Evolutionary conservation across 176 grass and related monocot genomes (phyloP), one percentile per base, ranked within the genome.

Genomic region (Avena sativa): DNA sequence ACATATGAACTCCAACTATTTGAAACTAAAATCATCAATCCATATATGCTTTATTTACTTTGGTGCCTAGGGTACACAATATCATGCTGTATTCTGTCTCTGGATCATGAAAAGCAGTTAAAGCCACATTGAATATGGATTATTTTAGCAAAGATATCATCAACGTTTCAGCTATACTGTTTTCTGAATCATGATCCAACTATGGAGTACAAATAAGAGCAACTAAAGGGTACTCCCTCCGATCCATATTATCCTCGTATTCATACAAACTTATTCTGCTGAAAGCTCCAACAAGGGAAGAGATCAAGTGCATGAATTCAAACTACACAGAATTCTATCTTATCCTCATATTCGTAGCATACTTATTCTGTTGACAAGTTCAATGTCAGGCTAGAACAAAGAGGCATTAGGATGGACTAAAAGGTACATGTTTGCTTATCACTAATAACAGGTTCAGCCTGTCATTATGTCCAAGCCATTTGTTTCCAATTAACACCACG

Each of bases 291-390:
- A 95, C 93, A 86, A 98, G 96, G 74, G 96, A 98, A 92, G 96
- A 98, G 89, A 98, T 98, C 88, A 98, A 98, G 81, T 95, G 96
- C 88, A 95, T 98, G 96, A 98, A 98, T 86, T 93, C 96, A 89
- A 94, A 95, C 53, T 98, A 98, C 85, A 98, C 86, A 0, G 93
- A 98, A 71, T 98, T 53, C 78, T 15, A 76, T 70, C 17, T 32
- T 60, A 49, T 57, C 40, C 7, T 63, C 44, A 0, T 50, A 74
- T n/a, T 74, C 12, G 0, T 15, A 28, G 71, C 46, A 19, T 11
- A 49, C 38, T 47, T 16, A 9, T 52, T 76, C 13, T 52, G 21
- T 25, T 9, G 7, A 76, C 13, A 75, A 75, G 14, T 28, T 76
- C 3, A 32, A 16, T 11, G 13, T 19, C 25, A 76, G 3, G 25